A percentile compares a stretch with the other conserved stretches of the same genome.
phyloP scores from a whole-genome alignment of 208 protist genomes.

The Crithidia expoeki region DNA sequence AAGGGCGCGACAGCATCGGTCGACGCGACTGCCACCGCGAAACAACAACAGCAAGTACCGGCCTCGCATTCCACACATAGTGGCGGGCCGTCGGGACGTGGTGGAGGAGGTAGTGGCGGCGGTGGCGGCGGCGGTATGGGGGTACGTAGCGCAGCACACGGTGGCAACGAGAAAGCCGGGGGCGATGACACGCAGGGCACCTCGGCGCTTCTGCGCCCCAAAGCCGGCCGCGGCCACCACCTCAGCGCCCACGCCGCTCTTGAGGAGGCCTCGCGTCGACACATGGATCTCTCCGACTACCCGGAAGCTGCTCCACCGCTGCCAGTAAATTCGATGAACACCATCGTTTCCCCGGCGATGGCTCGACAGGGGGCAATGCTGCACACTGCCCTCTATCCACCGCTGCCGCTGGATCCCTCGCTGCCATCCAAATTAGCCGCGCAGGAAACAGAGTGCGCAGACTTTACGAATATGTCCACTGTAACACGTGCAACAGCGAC shows the following conservation, averaged over 20 bases:
- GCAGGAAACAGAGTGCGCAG: not conserved
- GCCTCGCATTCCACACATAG: not conserved
- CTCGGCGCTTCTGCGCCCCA: constrained; percentile 24
- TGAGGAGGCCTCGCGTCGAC: constrained; percentile 42
- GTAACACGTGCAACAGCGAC: not conserved
- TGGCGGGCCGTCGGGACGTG: constrained; percentile 10
- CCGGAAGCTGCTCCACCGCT: constrained; percentile 42
- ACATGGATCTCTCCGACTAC: constrained; percentile 40
- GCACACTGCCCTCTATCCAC: constrained; percentile 28
- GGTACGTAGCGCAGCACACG: not conserved
- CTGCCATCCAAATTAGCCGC: constrained; percentile 25
- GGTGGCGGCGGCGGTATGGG: not conserved
- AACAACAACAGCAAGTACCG: constrained; percentile 1
- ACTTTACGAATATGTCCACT: too few species aligned
- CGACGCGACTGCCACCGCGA: not conserved
- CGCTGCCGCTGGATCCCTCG: constrained; percentile 36
- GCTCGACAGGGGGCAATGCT: not conserved
- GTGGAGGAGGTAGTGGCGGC: constrained; percentile 12
- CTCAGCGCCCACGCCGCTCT: constrained; percentile 39
- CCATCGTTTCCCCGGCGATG: constrained; percentile 31
- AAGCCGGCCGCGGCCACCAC: constrained; percentile 19
- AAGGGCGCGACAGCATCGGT: not conserved
- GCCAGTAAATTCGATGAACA: constrained; percentile 62
- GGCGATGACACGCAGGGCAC: constrained; percentile 5
- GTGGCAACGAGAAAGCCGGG: not conserved